Base-by-base conservation (phyloP, 192 early-diverging fungal species). In the Coemansia sp. region DNA sequence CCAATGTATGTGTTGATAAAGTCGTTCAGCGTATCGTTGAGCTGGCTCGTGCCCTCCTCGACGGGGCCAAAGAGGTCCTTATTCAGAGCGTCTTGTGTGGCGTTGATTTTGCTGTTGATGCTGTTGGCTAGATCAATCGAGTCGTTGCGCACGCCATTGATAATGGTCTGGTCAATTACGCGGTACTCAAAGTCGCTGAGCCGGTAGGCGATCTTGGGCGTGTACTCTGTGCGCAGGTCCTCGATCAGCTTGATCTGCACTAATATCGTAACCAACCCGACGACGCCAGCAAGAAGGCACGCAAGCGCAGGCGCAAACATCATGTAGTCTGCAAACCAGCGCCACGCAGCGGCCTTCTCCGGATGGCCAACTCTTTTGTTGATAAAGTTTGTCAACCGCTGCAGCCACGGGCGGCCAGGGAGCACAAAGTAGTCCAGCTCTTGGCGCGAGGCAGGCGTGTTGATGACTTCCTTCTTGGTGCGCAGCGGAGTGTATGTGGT, bases 281-380 rank as follows among this genome's bases (percentile, higher is more conserved):
- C 19, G 20, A 61, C 35, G 9, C 81, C 81, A 25, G 75, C 72
- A 3, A 65, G n/a, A 22, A 83, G 67, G 58, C 81, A 83, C 3
- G 75, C 81, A 19, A 83, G 58, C 29, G 75, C 73, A 4, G 81
- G 81, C 11, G 76, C 62, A 48, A 78, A 73, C 43, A 59, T 53
- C 20, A 78, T 55, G 33, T 83, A 83, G 53, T 83, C 62, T 10
- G 71, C 20, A 59, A 57, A 83, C 81, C 81, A 83, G 61, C 81
- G 81, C 73, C 72, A 79, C 9, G 69, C 69, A 29, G 67, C 56
- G n/a, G 69, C 53, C 25, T 54, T 40, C 33, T 74, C 67, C 20
- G 41, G 54, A 43, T 74, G 61, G 52, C 71, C 71, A 17, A 55
- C 61, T 41, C 58, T 73, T 6, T 25, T 56, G 19, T 50, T 65